Evolutionary conservation across 305 asterid species (phyloP).

Genomic region (Fraxinus sp.): DNA sequence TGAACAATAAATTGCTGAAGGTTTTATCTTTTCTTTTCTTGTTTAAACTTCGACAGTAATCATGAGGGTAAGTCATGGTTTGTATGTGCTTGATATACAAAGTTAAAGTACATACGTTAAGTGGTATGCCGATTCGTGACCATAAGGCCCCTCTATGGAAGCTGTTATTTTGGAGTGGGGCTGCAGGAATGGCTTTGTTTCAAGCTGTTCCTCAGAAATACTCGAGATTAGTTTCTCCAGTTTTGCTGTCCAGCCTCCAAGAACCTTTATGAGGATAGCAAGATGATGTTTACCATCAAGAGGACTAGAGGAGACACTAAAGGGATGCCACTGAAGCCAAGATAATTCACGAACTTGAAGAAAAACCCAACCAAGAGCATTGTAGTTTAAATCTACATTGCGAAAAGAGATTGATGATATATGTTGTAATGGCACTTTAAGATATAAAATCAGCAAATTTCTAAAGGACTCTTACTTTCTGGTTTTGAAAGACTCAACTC

Average conservation of each 20-base stretch:
- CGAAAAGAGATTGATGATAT: slow-evolving; percentile 11
- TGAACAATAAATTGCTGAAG: neutral
- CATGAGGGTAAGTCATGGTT: neutral
- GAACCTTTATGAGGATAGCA: slow-evolving; percentile 71
- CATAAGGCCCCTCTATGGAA: slow-evolving; percentile 88
- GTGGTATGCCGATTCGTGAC: slow-evolving; percentile 81
- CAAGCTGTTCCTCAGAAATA: slow-evolving; percentile 33
- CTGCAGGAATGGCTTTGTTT: slow-evolving; percentile 26
- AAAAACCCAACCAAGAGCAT: slow-evolving; percentile 83
- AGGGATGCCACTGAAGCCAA: slow-evolving; percentile 90
- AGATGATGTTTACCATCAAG: slow-evolving; percentile 65
- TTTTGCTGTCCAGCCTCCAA: slow-evolving; percentile 73
- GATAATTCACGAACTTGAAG: slow-evolving; percentile 77
- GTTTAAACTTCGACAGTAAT: neutral
- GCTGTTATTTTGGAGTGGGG: slow-evolving; percentile 41
- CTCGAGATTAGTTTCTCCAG: slow-evolving; percentile 45
- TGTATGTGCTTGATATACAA: neutral
- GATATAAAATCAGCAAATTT: neutral
- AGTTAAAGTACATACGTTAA: slow-evolving; percentile 46
- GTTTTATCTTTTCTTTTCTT: neutral
- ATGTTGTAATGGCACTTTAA: neutral
- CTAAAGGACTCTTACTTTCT: slow-evolving; percentile 41
- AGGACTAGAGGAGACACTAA: slow-evolving; percentile 87
- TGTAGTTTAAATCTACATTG: slow-evolving; percentile 63
- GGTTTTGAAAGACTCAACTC: slow-evolving; percentile 79